Evolutionary conservation across 106 monocot genomes (phyloP).

Genomic region (Agapanthus africanus): DNA sequence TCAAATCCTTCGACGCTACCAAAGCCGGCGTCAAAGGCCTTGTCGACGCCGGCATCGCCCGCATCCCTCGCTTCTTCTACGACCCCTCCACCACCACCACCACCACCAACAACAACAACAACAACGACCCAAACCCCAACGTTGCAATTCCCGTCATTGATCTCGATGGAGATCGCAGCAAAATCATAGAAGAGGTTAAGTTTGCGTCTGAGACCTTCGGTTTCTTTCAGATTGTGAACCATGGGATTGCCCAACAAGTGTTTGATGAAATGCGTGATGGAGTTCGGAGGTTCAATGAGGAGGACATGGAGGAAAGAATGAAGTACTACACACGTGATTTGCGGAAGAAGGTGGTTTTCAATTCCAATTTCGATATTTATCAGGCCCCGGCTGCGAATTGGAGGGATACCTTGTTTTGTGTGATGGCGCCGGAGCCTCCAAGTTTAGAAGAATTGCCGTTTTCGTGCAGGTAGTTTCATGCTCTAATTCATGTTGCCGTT

Average conservation of each 20-base stretch:
- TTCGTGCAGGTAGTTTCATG: conserved; percentile 4
- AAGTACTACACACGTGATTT: conserved; percentile 11
- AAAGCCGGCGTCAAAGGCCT: too few relatives aligned
- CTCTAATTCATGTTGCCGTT: too few relatives aligned
- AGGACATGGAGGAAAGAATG: conserved; percentile 3
- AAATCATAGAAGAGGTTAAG: conserved; percentile 3
- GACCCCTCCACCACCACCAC: conserved; percentile 2
- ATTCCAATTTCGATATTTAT: conserved; percentile 17
- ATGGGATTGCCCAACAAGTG: conserved; percentile 12
- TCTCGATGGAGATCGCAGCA: neutral
- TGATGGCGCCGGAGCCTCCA: conserved; percentile 11
- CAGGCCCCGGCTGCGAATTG: conserved; percentile 6
- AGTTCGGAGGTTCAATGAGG: conserved; percentile 19
- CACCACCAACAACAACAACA: too few relatives aligned
- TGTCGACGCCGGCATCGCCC: conserved; percentile 17
- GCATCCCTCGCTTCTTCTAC: conserved; percentile 22
- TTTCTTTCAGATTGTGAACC: conserved; percentile 24
- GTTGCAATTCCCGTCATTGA: conserved; percentile 21
- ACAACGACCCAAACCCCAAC: neutral
- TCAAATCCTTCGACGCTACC: conserved; percentile 24
- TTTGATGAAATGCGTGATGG: conserved; percentile 18
- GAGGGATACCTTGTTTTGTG: conserved; percentile 17
- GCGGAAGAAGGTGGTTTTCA: conserved; percentile 13
- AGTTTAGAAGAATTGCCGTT: conserved; percentile 8
- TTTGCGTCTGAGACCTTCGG: conserved; percentile 11